These are phyloP conservation scores for Adansonia madagascariensis DNA, from an alignment of 441 rosid species.

Conservation along the genomic window DNA sequence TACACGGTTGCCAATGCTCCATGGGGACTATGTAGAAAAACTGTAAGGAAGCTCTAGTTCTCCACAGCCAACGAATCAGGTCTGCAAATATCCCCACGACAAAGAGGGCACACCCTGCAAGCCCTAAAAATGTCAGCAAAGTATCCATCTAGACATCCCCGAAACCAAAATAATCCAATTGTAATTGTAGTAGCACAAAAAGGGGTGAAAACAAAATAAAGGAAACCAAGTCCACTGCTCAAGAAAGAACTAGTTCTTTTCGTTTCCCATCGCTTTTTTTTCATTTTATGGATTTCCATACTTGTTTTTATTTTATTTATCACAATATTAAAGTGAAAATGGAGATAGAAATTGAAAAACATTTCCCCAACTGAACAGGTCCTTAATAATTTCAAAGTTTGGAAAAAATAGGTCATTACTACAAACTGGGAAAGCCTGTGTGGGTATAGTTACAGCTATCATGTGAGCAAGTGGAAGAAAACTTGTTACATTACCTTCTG, in stretches of 20 bases:
- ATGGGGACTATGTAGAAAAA: constrained; percentile 20
- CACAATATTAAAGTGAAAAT: not conserved
- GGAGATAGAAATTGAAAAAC: not conserved
- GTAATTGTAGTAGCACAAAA: not conserved
- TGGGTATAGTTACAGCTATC: not conserved
- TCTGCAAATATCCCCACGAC: constrained; percentile 90
- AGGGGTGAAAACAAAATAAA: not conserved
- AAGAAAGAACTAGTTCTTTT: not conserved
- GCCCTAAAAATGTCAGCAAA: constrained; percentile 21
- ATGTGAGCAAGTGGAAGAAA: not conserved
- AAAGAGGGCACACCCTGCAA: constrained; percentile 93
- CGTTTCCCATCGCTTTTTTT: not conserved
- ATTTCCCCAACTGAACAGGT: not conserved
- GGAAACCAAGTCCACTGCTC: not conserved
- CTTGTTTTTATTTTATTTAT: not conserved
- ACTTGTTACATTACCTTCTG: not conserved
- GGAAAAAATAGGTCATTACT: not conserved
- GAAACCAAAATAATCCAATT: not conserved
- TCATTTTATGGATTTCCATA: not conserved
- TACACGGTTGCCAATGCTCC: constrained; percentile 17
- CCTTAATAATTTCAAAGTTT: not conserved
- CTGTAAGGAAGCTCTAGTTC: constrained; percentile 31
- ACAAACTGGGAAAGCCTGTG: not conserved
- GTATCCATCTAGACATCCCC: constrained; percentile 1
- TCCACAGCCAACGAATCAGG: constrained; percentile 48